Evolutionary conservation across 495 filamentous ascomycete genomes (phyloP), one percentile per base, ranked within the genome.

Genomic region (Rhizodiscina lignyota): DNA sequence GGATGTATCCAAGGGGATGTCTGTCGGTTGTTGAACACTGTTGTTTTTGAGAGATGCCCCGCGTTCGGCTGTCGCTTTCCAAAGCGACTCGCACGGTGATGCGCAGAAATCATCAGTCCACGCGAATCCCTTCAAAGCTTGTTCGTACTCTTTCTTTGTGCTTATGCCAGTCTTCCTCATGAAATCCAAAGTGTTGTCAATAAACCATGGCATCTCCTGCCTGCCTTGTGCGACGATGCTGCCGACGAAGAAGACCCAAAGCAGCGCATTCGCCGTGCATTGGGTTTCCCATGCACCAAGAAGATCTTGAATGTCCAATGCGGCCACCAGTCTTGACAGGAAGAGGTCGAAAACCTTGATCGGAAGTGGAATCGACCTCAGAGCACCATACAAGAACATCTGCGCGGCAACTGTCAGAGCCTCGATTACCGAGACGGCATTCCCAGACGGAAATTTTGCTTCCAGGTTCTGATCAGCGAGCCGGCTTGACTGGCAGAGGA

Each of bases 31-130:
- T n/a, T n/a, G n/a, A n/a, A n/a, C n/a, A n/a, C n/a, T n/a, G n/a
- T n/a, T n/a, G n/a, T n/a, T n/a, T n/a, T n/a, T n/a, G n/a, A n/a
- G n/a, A n/a, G n/a, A n/a, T n/a, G n/a, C n/a, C n/a, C n/a, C n/a
- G n/a, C n/a, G n/a, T n/a, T n/a, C n/a, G n/a, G n/a, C n/a, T n/a
- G n/a, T n/a, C n/a, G n/a, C n/a, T n/a, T n/a, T n/a, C n/a, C n/a
- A n/a, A n/a, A n/a, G n/a, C n/a, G n/a, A n/a, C n/a, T n/a, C n/a
- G n/a, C n/a, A n/a, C n/a, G n/a, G n/a, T n/a, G n/a, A n/a, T n/a
- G n/a, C n/a, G n/a, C n/a, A 39, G 22, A 41, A 41, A 17, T 32
- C 20, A 21, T 42, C 43, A 5, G 43, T 39, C 43, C 43, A 46
- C 5, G 39, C 43, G 10, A 46, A 38, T 6, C 32, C 5, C 17